Evolutionary conservation across 805 yeast genomes (phyloP), one percentile per base, ranked within the genome.

Genomic region (Candida pseudoglaebosa): DNA sequence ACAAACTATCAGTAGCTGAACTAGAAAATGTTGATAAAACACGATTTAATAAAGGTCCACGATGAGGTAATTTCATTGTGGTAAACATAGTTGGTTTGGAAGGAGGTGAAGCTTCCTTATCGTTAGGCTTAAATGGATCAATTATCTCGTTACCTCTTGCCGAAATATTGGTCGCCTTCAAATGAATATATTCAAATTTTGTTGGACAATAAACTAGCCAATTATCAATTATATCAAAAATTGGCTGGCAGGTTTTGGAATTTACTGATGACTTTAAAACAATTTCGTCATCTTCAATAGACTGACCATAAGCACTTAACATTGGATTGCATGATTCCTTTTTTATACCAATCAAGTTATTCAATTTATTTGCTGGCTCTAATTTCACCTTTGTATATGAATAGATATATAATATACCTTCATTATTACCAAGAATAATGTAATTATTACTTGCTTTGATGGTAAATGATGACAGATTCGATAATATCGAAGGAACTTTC

Each of bases 1-100:
- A 58, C 12, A 75, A 47, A 9, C 75, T 70, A 53, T 76, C 84
- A 13, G 78, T 54, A 0, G 84, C 79, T 2, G 73, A 63, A 39
- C 68, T 65, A 2, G 82, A 75, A 10, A 80, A 47, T 12, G 67
- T 61, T 8, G 73, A 67, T 38, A 78, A 51, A 1, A 80, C 67
- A 36, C 75, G 65, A 33, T 69, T 67, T 24, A 75, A 58, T 28
- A 77, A 56, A 1, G 77, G 75, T 3, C 71, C 70, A 2, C 68
- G 63, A 10, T 64, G 66, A 15, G 78, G 73, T 26, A 77, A 50
- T 43, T 63, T 64, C 15, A 76, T 66, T 0, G 77, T 72, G 0
- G 80, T 71, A 41, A 65, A 62, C 34, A 47, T 42, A 12, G 49
- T 35, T 18, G 38, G 12, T 10, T 29, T 28, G 4, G 32, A 9